These are phyloP conservation scores for Paspalum notatum DNA, from an alignment of 176 grass and related monocot species.

Conservation along the genomic window DNA sequence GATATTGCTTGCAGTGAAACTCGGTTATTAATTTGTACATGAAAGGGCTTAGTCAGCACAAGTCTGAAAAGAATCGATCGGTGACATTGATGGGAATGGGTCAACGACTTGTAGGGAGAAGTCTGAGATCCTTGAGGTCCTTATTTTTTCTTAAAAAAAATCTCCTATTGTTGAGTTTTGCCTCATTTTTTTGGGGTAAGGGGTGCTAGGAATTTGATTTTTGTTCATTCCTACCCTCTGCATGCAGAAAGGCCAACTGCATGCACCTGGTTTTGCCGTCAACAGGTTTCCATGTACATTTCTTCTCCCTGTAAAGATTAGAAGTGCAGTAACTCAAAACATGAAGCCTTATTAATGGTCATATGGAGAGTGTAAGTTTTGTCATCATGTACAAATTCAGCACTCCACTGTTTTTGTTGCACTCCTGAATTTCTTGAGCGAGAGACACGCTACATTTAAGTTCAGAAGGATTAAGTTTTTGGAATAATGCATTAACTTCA, in stretches of 20 bases:
- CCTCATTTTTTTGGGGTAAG: conserved; percentile 4
- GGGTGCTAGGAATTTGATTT: conserved; percentile 68
- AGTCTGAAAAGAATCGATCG: conserved; percentile 25
- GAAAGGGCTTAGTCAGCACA: background rate
- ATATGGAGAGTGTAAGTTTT: background rate
- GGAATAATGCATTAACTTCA: too few relatives aligned
- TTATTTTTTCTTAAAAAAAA: background rate
- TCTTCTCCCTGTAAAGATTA: conserved; percentile 40
- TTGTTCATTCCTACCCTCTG: conserved; percentile 77
- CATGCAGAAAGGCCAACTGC: conserved; percentile 53
- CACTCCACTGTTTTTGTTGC: conserved; percentile 6
- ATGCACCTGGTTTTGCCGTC: conserved; percentile 50
- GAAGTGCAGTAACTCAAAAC: background rate
- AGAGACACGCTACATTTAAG: background rate
- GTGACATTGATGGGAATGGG: conserved; percentile 23
- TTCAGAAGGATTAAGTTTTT: background rate
- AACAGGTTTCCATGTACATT: conserved; percentile 31
- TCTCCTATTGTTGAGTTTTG: conserved; percentile 7
- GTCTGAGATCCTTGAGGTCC: conserved; percentile 12
- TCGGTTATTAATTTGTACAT: conserved; percentile 1
- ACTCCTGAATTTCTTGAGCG: background rate
- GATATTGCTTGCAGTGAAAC: conserved; percentile 28
- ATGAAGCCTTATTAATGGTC: conserved; percentile 23
- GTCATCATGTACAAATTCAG: conserved; percentile 15
- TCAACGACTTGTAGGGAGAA: conserved; percentile 41